Evolutionary conservation across 371 early-diverging fungal genomes (phyloP).

Genomic region (Mortierella sp.): DNA sequence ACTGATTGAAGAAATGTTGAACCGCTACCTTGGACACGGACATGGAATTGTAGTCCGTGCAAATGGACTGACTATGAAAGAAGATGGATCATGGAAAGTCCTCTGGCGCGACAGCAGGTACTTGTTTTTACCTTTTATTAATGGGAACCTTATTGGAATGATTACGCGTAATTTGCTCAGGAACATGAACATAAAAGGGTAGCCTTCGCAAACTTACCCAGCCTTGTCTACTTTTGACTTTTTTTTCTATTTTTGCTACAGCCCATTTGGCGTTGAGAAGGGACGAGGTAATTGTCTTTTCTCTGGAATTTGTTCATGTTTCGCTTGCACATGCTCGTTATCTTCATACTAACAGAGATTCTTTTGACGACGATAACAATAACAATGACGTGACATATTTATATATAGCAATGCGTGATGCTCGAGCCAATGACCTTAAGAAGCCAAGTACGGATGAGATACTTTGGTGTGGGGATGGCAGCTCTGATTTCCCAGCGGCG

Average conservation of each 20-base stretch:
- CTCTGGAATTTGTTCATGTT: conserved; percentile 3
- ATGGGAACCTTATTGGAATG: too few species aligned
- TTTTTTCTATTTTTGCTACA: neutral
- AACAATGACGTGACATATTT: too few species aligned
- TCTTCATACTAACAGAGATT: neutral
- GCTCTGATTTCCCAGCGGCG: conserved; percentile 43
- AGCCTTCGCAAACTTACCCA: too few species aligned
- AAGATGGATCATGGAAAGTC: conserved; percentile 39
- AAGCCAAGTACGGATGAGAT: conserved; percentile 28
- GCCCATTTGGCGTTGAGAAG: conserved; percentile 48
- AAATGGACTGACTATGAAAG: conserved; percentile 18
- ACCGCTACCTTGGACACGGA: conserved; percentile 24
- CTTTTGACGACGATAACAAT: too few species aligned
- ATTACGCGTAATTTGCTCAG: too few species aligned
- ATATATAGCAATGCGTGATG: conserved; percentile 40
- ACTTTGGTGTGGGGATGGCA: conserved; percentile 47
- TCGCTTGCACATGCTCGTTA: neutral
- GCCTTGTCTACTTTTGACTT: neutral
- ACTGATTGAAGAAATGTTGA: conserved; percentile 29
- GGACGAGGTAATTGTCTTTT: conserved; percentile 29
- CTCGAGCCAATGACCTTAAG: conserved; percentile 27
- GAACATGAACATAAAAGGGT: too few species aligned
- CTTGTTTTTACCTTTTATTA: neutral
- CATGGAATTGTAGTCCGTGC: conserved; percentile 37
- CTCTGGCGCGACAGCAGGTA: conserved; percentile 51